These are phyloP conservation scores for Nemophila menziesii DNA, from an alignment of 257 asterid genomes.

Conservation along the genomic window DNA sequence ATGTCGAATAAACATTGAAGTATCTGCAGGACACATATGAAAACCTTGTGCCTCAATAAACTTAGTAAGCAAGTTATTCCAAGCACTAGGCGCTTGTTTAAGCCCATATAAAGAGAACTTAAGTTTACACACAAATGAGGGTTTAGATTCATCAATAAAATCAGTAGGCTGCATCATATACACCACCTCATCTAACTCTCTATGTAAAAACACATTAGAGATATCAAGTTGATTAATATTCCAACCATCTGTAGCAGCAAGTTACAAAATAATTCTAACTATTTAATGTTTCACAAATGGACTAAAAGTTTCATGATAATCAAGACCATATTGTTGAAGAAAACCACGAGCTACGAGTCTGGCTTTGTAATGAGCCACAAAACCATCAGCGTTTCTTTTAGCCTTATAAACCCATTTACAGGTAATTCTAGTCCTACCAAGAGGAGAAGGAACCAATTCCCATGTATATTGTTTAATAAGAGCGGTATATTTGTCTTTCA, in stretches of 20 bases:
- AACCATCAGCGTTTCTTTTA: neutral
- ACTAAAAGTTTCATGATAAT: neutral
- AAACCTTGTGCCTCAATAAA: neutral
- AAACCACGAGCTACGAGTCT: neutral
- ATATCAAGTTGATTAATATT: too few species aligned
- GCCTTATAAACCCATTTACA: neutral
- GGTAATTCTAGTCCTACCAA: neutral
- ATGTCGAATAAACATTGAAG: neutral
- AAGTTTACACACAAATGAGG: too few species aligned
- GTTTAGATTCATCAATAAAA: too few species aligned
- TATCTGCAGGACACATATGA: neutral
- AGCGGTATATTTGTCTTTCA: neutral
- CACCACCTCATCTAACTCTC: too few species aligned
- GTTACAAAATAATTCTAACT: too few species aligned
- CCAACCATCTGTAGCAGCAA: too few species aligned
- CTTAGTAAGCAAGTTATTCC: neutral
- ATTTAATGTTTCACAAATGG: neutral
- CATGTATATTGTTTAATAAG: neutral
- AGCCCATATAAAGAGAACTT: neutral
- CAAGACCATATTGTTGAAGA: neutral
- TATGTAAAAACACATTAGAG: too few species aligned
- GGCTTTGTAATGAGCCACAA: neutral
- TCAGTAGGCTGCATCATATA: too few species aligned
- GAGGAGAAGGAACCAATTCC: neutral
- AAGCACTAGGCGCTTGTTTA: conserved; percentile 1